Evolutionary conservation across 2,329 filamentous ascomycete genomes (phyloP).

Genomic region (Sclerotinia subarctica): DNA sequence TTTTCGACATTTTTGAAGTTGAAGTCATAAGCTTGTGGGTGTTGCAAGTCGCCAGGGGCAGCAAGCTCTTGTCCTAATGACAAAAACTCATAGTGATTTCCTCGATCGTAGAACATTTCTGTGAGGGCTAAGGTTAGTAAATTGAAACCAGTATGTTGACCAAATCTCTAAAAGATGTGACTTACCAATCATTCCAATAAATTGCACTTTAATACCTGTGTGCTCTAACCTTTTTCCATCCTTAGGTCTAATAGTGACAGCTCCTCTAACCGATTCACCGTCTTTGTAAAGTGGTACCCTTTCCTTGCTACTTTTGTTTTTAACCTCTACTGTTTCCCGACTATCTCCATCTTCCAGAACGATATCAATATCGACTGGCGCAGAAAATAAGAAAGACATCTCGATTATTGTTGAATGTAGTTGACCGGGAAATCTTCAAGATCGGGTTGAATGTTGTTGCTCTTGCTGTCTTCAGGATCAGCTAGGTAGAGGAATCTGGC

Average conservation of each 20-base stretch:
- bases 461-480: background rate
- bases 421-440: no score
- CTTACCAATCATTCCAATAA: conserved; percentile 94
- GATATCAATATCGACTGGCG: conserved; percentile 97
- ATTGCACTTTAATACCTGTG: conserved; percentile 98
- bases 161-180: conserved; percentile 20
- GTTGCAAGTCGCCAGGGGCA: conserved; percentile 93
- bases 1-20: conserved; percentile 99
- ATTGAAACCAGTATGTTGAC: background rate
- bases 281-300: conserved; percentile 97
- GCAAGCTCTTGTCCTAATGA: conserved; percentile 95
- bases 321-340: conserved; percentile 92
- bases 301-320: conserved; percentile 96
- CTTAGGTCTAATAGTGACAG: conserved; percentile 91
- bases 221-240: conserved; percentile 98
- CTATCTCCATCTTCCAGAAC: conserved; percentile 95
- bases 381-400: conserved; percentile 99
- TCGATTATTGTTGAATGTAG: background rate
- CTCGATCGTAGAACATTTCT: conserved; percentile 99
- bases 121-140: conserved; percentile 2
- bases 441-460: background rate
- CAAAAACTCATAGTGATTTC: conserved; percentile 98
- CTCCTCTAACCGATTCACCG: conserved; percentile 95
- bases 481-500: background rate
- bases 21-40: conserved; percentile 98